Evolutionary conservation across 176 grass and related monocot genomes (phyloP), one percentile per base, ranked within the genome.

Genomic region (Echinochloa phyllopogon): DNA sequence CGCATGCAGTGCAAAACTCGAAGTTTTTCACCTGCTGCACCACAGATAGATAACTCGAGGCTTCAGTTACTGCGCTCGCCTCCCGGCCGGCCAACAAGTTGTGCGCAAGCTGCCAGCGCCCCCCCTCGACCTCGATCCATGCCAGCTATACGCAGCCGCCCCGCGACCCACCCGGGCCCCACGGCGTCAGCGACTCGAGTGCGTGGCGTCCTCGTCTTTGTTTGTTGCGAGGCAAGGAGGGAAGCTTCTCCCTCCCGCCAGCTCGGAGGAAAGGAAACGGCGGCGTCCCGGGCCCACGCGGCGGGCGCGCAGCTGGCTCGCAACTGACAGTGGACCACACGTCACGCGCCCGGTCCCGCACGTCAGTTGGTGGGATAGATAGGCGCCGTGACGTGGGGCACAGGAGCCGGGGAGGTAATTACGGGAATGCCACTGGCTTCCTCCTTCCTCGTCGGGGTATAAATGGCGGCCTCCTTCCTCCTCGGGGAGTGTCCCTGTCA

Each of bases 351-450:
- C 29, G 24, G 51, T 4, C 71, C 76, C 23, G 14, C 62, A 21
- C 53, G 87, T 89, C 87, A 81, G 76, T 15, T 4, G 13, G 17
- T n/a, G n/a, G n/a, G n/a, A n/a, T n/a, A n/a, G 55, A 78, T 78
- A 29, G 21, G n/a, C 75, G 29, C 4, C 4, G 13, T 2, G 29
- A 12, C 6, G 53, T 21, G 16, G 53, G 15, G 4, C 66, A 53
- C 61, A 0, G 20, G 12, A 39, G 2, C 1, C 29, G 15, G 1
- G 65, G 15, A 24, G 56, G 8, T 53, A 81, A 86, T 45, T 44
- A 87, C 66, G 51, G 2, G 0, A 0, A n/a, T 57, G 58, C 43
- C 67, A 51, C 55, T 49, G 2, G 65, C 1, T 33, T 2, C 29
- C n/a, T n/a, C 8, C 10, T 11, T 8, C 52, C 6, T 1, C 41